Conservation (phyloP, 768 basidiomycete species). For the Candolleomyces efflorescens region DNA sequence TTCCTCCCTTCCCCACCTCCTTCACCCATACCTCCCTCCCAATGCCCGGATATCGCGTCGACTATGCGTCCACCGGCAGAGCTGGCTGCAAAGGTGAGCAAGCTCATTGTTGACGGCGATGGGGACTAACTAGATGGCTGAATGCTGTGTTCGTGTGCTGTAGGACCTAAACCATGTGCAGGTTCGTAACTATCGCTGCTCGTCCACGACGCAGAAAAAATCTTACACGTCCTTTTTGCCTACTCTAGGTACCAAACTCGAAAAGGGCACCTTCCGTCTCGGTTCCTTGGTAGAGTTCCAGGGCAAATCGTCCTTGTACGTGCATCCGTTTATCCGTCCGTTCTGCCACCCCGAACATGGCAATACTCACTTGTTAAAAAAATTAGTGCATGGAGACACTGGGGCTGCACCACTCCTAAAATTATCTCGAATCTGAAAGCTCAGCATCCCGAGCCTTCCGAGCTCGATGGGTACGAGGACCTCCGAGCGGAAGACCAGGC, state of each 20-base stretch:
- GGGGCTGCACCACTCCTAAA: constrained; percentile 77
- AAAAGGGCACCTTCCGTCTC: constrained; percentile 68
- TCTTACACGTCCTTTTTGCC: constrained; percentile 12
- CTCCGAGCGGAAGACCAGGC: constrained; percentile 65
- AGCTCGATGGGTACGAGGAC: constrained; percentile 85
- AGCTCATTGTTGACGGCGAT: constrained; percentile 14
- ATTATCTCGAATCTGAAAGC: constrained; percentile 71
- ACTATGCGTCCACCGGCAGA: constrained; percentile 64
- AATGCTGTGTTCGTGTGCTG: constrained; percentile 20
- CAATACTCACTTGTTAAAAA: neutral
- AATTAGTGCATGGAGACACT: constrained; percentile 86
- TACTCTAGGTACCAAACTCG: constrained; percentile 58
- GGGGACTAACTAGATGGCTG: constrained; percentile 10
- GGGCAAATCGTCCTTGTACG: constrained; percentile 65
- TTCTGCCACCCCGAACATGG: constrained; percentile 20
- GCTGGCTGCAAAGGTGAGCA: constrained; percentile 75
- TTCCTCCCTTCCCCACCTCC: constrained; percentile 18
- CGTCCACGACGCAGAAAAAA: neutral
- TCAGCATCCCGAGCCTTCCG: constrained; percentile 49
- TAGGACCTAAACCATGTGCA: constrained; percentile 74
- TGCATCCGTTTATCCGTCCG: no score
- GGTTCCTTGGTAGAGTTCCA: constrained; percentile 72
- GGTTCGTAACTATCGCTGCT: constrained; percentile 38
- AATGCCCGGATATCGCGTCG: constrained; percentile 67
- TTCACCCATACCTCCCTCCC: constrained; percentile 15